A percentile compares a stretch with the other conserved stretches of the same genome.
phyloP scores from a whole-genome alignment of 164 flowering plant species.

The Macadamia tetraphylla region DNA sequence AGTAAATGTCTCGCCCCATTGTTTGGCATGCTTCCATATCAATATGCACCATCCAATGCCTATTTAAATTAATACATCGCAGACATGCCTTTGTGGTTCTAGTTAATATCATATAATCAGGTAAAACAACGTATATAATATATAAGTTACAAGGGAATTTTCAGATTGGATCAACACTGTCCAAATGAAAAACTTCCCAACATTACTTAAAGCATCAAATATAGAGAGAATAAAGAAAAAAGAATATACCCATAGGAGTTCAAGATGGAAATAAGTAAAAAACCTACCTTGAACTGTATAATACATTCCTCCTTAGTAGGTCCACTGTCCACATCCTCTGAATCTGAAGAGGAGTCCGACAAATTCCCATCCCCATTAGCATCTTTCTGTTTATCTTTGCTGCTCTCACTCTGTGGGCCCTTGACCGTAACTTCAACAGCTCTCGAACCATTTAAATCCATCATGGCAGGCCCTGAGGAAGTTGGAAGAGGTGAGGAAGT shows the following conservation, averaged over 20 bases:
- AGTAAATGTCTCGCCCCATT: too few relatives aligned
- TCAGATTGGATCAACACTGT: too few relatives aligned
- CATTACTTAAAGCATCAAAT: too few relatives aligned
- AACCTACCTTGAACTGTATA: slow-evolving; percentile 78
- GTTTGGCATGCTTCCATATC: too few relatives aligned
- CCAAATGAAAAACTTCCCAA: too few relatives aligned
- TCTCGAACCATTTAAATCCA: slow-evolving; percentile 61
- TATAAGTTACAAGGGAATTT: too few relatives aligned
- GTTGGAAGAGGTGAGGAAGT: slow-evolving; percentile 44
- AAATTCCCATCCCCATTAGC: slow-evolving; percentile 58
- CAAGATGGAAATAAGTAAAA: neutral
- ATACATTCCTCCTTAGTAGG: slow-evolving; percentile 83
- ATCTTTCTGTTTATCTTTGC: slow-evolving; percentile 69
- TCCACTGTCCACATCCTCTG: slow-evolving; percentile 84
- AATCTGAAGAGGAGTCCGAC: slow-evolving; percentile 89
- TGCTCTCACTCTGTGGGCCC: slow-evolving; percentile 53
- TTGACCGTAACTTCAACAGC: slow-evolving; percentile 45
- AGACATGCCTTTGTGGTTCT: too few relatives aligned
- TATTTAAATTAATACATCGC: too few relatives aligned
- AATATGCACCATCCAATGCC: too few relatives aligned
- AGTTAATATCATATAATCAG: too few relatives aligned
- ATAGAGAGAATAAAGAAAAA: neutral
- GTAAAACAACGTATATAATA: too few relatives aligned
- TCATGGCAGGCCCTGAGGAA: slow-evolving; percentile 26
- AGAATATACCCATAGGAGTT: neutral